These are phyloP conservation scores for Tritrichomonas musculus DNA, from an alignment of 208 protist species.

Conservation along the genomic window DNA sequence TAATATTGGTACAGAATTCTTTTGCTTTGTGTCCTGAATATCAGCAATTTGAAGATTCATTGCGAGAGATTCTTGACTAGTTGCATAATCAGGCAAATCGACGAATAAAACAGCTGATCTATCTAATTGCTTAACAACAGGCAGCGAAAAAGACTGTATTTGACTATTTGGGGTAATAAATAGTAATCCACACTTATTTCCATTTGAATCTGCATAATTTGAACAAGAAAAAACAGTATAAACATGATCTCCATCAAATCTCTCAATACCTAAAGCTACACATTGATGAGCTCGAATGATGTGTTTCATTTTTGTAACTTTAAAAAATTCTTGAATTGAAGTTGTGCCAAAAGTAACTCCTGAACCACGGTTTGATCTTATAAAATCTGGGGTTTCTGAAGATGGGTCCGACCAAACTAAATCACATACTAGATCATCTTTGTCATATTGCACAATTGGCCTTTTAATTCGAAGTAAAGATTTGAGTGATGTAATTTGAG, in stretches of 20 bases:
- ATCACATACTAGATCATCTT: background rate
- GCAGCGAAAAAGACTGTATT: background rate
- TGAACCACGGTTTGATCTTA: background rate
- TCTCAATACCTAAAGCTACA: background rate
- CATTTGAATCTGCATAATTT: slow-evolving; percentile 1
- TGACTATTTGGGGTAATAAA: background rate
- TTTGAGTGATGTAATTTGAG: background rate
- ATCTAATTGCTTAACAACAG: background rate
- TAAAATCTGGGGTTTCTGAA: background rate
- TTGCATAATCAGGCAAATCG: background rate
- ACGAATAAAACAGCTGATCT: background rate
- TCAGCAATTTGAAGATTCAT: too few species aligned
- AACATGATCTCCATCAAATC: background rate
- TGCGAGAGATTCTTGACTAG: background rate
- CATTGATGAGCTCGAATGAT: slow-evolving; percentile 30
- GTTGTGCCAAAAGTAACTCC: background rate
- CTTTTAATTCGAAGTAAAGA: background rate
- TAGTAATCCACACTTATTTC: slow-evolving; percentile 5
- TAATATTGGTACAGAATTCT: too few species aligned
- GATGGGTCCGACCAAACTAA: background rate
- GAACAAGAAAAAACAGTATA: slow-evolving; percentile 21
- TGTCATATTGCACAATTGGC: background rate
- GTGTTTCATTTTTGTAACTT: background rate
- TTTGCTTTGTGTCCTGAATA: too few species aligned
- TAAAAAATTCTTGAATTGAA: background rate